These are phyloP conservation scores for Hymenoscyphus scutula DNA, from an alignment of 2,329 filamentous ascomycete genomes.

Conservation along the genomic window DNA sequence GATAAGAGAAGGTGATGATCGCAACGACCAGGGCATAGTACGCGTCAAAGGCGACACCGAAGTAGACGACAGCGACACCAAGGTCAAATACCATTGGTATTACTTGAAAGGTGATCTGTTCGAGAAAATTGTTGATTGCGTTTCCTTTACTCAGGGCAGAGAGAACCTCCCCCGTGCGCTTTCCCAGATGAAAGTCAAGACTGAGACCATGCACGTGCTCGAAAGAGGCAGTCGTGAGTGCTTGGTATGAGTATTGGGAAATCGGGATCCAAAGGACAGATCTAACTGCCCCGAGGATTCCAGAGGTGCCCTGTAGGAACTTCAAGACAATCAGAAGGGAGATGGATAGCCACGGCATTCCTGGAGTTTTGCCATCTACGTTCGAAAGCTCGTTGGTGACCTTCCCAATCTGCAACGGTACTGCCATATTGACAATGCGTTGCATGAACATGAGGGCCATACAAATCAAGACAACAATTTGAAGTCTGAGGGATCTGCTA, in stretches of 20 bases:
- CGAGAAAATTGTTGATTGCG: conserved; percentile 93
- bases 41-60: conserved; percentile 75
- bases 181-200: conserved; percentile 93
- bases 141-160: conserved; percentile 95
- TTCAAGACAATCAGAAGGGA: conserved; percentile 74
- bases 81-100: conserved; percentile 93
- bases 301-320: conserved; percentile 83
- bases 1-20: conserved; percentile 91
- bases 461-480: conserved; percentile 78
- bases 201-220: conserved; percentile 96
- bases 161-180: conserved; percentile 93
- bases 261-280: conserved; percentile 94
- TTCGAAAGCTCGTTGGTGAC: conserved; percentile 73
- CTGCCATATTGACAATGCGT: conserved; percentile 79
- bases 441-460: conserved; percentile 78
- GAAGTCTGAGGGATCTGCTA: conserved; percentile 70
- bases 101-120: conserved; percentile 94
- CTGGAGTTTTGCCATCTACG: conserved; percentile 45
- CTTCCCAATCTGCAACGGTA: conserved; percentile 75
- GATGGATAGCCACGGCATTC: conserved; percentile 70
- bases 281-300: conserved; percentile 77
- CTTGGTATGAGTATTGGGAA: conserved; percentile 93
- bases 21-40: conserved; percentile 88
- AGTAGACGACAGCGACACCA: conserved; percentile 78
- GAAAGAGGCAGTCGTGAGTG: conserved; percentile 90